phyloP scores from a whole-genome alignment of 768 basidiomycete genomes.

The Infundibulicybe gibba region DNA sequence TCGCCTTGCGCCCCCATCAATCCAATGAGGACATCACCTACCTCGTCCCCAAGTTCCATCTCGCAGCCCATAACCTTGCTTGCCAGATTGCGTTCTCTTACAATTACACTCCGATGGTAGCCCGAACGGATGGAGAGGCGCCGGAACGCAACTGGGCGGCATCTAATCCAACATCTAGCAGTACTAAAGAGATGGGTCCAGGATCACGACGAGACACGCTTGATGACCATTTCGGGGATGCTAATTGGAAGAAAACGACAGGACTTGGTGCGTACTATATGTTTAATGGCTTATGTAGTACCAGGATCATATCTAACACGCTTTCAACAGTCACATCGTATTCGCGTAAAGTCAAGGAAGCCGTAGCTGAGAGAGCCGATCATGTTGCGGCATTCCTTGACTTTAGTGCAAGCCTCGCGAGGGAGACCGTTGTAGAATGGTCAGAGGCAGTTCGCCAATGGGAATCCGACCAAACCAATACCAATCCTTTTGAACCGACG shows the following conservation, averaged over 20 bases:
- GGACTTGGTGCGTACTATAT: too few relatives aligned
- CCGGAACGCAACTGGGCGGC: slow-evolving; percentile 19
- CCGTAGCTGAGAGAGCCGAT: not conserved
- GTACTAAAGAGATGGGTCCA: slow-evolving; percentile 21
- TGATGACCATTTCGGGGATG: too few relatives aligned
- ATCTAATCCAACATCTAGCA: slow-evolving; percentile 12
- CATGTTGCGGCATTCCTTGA: slow-evolving; percentile 8
- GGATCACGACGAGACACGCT: slow-evolving; percentile 7
- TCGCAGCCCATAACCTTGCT: slow-evolving; percentile 14
- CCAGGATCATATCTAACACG: too few relatives aligned
- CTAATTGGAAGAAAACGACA: too few relatives aligned
- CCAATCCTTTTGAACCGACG: too few relatives aligned
- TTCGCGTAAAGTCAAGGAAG: slow-evolving; percentile 8
- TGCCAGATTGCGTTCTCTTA: slow-evolving; percentile 18
- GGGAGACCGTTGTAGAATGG: too few relatives aligned
- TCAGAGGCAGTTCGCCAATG: too few relatives aligned
- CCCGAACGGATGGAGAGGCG: slow-evolving; percentile 7
- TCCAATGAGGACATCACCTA: not conserved
- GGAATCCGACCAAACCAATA: too few relatives aligned
- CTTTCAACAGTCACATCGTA: too few relatives aligned
- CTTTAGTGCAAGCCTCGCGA: slow-evolving; percentile 5
- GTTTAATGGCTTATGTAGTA: too few relatives aligned
- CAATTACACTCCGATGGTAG: slow-evolving; percentile 17
- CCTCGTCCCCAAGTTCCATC: slow-evolving; percentile 27
- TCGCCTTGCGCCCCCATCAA: too few relatives aligned